A percentile compares a stretch with the other conserved stretches of the same genome.
Evolutionary conservation across 2,329 filamentous ascomycete genomes (phyloP).

Genomic region (Alternaria postmessia): DNA sequence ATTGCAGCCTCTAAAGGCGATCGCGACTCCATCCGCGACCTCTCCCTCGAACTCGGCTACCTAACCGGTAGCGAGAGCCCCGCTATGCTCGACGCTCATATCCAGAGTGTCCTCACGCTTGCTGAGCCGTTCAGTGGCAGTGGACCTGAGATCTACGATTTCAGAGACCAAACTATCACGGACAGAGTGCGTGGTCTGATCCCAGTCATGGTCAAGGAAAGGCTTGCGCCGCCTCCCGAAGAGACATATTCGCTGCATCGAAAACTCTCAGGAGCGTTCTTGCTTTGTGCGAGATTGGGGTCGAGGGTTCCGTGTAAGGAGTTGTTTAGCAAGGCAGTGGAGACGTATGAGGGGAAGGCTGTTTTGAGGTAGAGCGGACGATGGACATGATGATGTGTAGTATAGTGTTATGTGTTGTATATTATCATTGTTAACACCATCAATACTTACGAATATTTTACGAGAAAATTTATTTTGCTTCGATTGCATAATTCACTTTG

Average conservation of each 20-base stretch:
- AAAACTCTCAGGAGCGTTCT: constrained; percentile 93
- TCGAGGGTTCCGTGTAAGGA: constrained; percentile 82
- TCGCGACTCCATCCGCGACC: constrained; percentile 66
- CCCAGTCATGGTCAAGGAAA: constrained; percentile 89
- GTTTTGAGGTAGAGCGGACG: constrained; percentile 12
- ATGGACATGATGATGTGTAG: neutral
- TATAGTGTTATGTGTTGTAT: neutral
- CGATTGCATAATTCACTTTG: no score
- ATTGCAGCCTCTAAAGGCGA: constrained; percentile 80
- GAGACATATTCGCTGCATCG: constrained; percentile 96
- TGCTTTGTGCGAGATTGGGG: constrained; percentile 86
- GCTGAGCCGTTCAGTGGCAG: constrained; percentile 82
- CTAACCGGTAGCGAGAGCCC: constrained; percentile 88
- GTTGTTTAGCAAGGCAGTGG: constrained; percentile 72
- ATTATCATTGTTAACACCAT: neutral
- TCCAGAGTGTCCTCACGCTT: constrained; percentile 85
- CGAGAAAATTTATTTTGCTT: neutral
- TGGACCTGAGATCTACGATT: constrained; percentile 90
- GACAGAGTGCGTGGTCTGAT: constrained; percentile 89
- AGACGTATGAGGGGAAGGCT: constrained; percentile 42
- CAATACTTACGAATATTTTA: neutral
- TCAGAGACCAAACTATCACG: constrained; percentile 93
- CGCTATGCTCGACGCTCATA: constrained; percentile 88
- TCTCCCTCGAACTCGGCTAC: constrained; percentile 84
- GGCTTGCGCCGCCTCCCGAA: constrained; percentile 89